Evolutionary conservation across 768 basidiomycete species (phyloP), one percentile per base, ranked within the genome.

Genomic region (Collybia sordida): DNA sequence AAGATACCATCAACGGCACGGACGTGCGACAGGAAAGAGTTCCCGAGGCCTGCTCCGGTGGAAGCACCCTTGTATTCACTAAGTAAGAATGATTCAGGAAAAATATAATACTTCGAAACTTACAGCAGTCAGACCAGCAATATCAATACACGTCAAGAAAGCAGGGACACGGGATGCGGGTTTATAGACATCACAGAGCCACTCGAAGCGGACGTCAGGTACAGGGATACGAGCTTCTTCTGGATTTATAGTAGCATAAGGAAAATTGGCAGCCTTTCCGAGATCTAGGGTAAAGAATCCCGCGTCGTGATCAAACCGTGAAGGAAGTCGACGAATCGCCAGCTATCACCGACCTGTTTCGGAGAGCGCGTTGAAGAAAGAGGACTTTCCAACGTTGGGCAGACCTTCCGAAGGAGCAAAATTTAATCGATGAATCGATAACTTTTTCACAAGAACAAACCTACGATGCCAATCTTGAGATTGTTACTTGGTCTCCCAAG

Each of bases 1-100:
- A 98, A 99, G 63, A 99, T 99, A 61, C 97, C 97, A 65, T 99
- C 97, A 53, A 98, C 96, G 8, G 97, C 92, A 50, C 97, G 89
- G 37, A 99, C 95, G 66, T 98, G 93, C 9, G 94, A 95, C 66
- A 99, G 73, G 78, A 99, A 99, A 22, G 94, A 84, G 66, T 99
- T 99, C 36, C 97, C 97, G 35, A 99, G 85, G 64, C 97, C 97
- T 40, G 93, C 97, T 58, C 97, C 97, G 25, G 95, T 98, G 9
- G 96, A 98, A 1, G 97, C 97, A 51, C 97, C 96, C 83, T 91
- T 45, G 4, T 5, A 2, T n/a, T 6, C 12, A 27, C 3, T 8
- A 31, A 11, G 3, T 11, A 31, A 31, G 3, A 14, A 31, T 31
- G 3, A 31, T 31, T 31, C 31, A 4, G 9, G 31, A 31, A 14